These are phyloP conservation scores for Tolypocladium guangdongense DNA, from an alignment of 2,329 filamentous ascomycete genomes.

Conservation along the genomic window DNA sequence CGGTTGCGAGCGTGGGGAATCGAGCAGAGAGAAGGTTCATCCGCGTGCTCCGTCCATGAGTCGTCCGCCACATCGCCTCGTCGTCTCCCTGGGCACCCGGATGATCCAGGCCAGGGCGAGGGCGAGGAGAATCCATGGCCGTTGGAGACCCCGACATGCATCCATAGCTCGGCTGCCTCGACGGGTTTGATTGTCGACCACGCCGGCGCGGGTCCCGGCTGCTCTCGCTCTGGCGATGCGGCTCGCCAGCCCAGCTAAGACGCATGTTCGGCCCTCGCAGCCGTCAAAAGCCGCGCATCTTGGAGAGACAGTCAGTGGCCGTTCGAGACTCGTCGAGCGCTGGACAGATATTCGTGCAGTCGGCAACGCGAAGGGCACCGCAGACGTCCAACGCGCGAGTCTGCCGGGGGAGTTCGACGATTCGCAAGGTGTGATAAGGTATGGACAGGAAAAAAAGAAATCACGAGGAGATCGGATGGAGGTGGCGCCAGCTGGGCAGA, in stretches of 20 bases:
- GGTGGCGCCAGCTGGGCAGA: background rate
- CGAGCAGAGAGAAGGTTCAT: background rate
- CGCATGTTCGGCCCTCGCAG: conserved; percentile 4
- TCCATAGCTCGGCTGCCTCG: background rate
- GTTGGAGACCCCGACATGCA: background rate
- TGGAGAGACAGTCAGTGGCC: conserved; percentile 1
- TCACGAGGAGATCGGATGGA: background rate
- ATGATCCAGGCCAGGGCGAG: background rate
- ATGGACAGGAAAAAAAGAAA: background rate
- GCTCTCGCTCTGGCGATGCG: background rate
- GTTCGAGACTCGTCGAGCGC: background rate
- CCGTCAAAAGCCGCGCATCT: conserved; percentile 12
- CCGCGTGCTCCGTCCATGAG: background rate
- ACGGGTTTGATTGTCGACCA: background rate
- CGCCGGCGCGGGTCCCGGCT: background rate
- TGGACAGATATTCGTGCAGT: background rate
- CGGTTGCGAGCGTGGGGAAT: conserved; percentile 5
- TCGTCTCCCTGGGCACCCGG: background rate
- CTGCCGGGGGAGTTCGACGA: background rate
- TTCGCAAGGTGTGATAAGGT: background rate
- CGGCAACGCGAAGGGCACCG: background rate
- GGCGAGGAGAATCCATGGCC: background rate
- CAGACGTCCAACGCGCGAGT: background rate
- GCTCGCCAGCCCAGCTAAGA: conserved; percentile 7
- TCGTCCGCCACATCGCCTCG: background rate